These are phyloP conservation scores for Syzygium oleosum DNA, from an alignment of 345 rosid genomes.

Conservation along the genomic window DNA sequence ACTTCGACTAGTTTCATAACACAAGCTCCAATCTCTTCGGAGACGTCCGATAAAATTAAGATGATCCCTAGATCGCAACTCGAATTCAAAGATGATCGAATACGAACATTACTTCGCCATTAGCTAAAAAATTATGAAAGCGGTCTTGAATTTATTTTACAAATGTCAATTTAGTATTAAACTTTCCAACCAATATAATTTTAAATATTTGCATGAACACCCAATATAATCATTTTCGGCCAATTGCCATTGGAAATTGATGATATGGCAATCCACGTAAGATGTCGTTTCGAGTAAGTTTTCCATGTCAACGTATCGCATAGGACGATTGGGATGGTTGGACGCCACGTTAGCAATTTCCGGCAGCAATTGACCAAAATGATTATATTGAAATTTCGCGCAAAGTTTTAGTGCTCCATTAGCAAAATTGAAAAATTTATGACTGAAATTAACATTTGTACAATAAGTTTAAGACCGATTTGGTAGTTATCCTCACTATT, in stretches of 20 bases:
- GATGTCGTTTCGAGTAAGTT: not conserved
- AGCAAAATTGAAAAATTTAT: too few relatives aligned
- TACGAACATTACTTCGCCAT: not conserved
- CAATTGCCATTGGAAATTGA: not conserved
- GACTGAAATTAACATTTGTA: too few relatives aligned
- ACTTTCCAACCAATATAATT: not conserved
- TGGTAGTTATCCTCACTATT: not conserved
- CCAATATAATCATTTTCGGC: fast-evolving
- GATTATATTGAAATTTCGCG: too few relatives aligned
- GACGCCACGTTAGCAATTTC: not conserved
- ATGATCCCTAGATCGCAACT: fast-evolving
- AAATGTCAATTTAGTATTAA: not conserved
- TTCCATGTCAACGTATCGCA: not conserved
- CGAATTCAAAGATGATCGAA: not conserved
- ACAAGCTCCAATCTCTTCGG: not conserved
- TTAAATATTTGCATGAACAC: not conserved
- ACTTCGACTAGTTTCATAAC: not conserved
- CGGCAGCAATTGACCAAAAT: not conserved
- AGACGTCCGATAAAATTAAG: not conserved
- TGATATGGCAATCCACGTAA: not conserved
- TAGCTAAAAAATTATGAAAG: not conserved
- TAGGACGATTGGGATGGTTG: not conserved
- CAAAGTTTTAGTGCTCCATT: not conserved
- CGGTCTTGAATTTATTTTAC: fast-evolving
- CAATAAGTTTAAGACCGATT: not conserved